Evolutionary conservation across 768 basidiomycete species (phyloP).

Genomic region (Lentinula guzmanii): DNA sequence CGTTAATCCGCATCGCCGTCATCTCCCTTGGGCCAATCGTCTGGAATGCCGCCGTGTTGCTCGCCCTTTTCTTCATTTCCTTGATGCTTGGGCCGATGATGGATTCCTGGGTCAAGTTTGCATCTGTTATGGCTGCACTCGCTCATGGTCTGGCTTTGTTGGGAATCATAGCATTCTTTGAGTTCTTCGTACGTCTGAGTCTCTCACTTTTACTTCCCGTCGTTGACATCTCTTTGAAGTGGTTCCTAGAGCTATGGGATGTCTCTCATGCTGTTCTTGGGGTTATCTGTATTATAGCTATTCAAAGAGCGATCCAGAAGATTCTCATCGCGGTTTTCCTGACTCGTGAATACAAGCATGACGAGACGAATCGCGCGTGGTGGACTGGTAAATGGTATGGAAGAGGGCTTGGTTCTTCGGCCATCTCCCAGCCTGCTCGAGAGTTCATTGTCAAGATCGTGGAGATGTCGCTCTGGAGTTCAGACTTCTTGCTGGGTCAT

Average conservation of each 20-base stretch:
- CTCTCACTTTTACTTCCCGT: conserved; percentile 25
- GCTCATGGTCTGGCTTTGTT: conserved; percentile 81
- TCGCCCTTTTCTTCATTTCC: conserved; percentile 86
- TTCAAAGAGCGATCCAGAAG: conserved; percentile 93
- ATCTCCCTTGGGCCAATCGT: conserved; percentile 90
- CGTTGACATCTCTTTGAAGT: conserved; percentile 37
- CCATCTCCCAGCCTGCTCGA: conserved; percentile 91
- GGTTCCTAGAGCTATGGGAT: conserved; percentile 97
- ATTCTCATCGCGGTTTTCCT: conserved; percentile 91
- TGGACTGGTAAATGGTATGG: conserved; percentile 99
- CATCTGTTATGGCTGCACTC: conserved; percentile 85
- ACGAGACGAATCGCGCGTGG: conserved; percentile 98
- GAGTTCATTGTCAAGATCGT: conserved; percentile 98
- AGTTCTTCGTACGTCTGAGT: conserved; percentile 76
- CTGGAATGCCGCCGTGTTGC: conserved; percentile 87
- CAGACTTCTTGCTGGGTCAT: conserved; percentile 87
- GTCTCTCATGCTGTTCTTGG: conserved; percentile 95
- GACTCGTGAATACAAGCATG: conserved; percentile 96
- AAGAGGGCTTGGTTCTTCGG: conserved; percentile 83
- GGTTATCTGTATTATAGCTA: conserved; percentile 79
- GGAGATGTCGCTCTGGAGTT: conserved; percentile 95
- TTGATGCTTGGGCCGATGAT: conserved; percentile 89
- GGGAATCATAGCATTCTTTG: conserved; percentile 86
- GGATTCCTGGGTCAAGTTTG: conserved; percentile 80
- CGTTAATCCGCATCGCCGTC: conserved; percentile 83